phyloP scores from a whole-genome alignment of 371 early-diverging fungal species.

The Mucor circinelloides region DNA sequence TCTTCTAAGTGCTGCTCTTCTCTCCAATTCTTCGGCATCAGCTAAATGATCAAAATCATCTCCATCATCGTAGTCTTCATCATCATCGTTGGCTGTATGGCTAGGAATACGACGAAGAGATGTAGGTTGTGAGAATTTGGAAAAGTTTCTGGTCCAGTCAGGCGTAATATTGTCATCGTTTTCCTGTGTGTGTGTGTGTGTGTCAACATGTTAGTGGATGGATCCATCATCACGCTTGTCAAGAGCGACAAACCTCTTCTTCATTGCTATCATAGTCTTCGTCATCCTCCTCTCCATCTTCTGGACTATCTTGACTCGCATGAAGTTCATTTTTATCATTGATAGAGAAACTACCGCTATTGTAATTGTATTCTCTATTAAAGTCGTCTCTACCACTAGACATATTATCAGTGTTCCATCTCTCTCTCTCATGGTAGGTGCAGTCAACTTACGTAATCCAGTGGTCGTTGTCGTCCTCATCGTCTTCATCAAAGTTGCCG shows the following conservation, averaged over 20 bases:
- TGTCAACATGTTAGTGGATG: neutral
- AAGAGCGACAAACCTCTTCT: conserved; percentile 14
- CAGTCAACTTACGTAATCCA: conserved; percentile 23
- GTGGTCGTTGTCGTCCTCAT: conserved; percentile 33
- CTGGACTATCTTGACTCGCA: neutral
- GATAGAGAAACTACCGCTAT: neutral
- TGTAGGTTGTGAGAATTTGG: conserved; percentile 47
- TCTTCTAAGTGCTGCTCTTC: conserved; percentile 29
- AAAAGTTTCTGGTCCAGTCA: conserved; percentile 38
- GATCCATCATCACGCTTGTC: neutral
- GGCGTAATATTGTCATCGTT: conserved; percentile 23
- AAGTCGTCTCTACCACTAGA: conserved; percentile 31
- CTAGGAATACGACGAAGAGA: conserved; percentile 32
- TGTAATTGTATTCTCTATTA: conserved; percentile 22
- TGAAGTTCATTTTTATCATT: conserved; percentile 8
- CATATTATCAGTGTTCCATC: neutral
- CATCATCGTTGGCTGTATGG: conserved; percentile 31
- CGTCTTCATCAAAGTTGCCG: conserved; percentile 35
- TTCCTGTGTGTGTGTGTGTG: neutral
- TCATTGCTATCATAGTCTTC: conserved; percentile 20
- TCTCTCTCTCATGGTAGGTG: neutral
- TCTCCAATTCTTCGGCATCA: conserved; percentile 36
- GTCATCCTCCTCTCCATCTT: conserved; percentile 14
- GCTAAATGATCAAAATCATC: conserved; percentile 41
- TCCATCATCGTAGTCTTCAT: conserved; percentile 37